Evolutionary conservation across 2,329 filamentous ascomycete genomes (phyloP).

Genomic region (Huntiella abstrusa): DNA sequence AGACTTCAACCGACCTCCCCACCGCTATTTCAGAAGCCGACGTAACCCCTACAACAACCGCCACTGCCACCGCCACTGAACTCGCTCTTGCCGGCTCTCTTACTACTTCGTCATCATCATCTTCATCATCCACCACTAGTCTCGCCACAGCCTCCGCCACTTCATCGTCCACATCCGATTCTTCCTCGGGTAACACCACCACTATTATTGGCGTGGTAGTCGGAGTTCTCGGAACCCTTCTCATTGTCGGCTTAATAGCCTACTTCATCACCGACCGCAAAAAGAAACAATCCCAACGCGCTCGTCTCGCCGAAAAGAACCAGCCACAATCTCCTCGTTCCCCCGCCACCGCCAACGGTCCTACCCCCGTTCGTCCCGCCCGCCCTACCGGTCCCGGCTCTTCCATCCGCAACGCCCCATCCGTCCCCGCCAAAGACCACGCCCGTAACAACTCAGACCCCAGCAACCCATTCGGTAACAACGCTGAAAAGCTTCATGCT

Average conservation of each 20-base stretch:
- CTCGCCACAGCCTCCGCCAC: constrained; percentile 8
- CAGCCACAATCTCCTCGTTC: not conserved
- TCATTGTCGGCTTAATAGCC: constrained; percentile 44
- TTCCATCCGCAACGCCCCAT: constrained; percentile 5
- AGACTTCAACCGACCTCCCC: constrained; percentile 1
- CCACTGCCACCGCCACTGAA: constrained; percentile 14
- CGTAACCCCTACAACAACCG: constrained; percentile 13
- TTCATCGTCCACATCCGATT: constrained; percentile 12
- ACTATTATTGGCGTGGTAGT: constrained; percentile 69
- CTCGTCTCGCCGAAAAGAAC: constrained; percentile 18
- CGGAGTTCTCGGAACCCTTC: constrained; percentile 54
- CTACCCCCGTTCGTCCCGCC: constrained; percentile 7
- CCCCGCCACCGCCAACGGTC: constrained; percentile 1
- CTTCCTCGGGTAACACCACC: constrained; percentile 16
- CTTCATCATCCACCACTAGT: constrained; percentile 12
- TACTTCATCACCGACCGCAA: constrained; percentile 53
- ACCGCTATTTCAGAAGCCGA: constrained; percentile 8
- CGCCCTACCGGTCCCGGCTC: constrained; percentile 9
- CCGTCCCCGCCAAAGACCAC: constrained; percentile 7
- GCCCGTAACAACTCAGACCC: constrained; percentile 26
- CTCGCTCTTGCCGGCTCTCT: constrained; percentile 11
- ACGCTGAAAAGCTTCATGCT: constrained; percentile 23
- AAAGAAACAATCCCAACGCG: constrained; percentile 44
- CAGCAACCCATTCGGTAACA: constrained; percentile 53
- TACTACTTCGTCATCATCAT: constrained; percentile 14